Conservation (phyloP, 768 basidiomycete genomes). For the Albatrellus ellisii region DNA sequence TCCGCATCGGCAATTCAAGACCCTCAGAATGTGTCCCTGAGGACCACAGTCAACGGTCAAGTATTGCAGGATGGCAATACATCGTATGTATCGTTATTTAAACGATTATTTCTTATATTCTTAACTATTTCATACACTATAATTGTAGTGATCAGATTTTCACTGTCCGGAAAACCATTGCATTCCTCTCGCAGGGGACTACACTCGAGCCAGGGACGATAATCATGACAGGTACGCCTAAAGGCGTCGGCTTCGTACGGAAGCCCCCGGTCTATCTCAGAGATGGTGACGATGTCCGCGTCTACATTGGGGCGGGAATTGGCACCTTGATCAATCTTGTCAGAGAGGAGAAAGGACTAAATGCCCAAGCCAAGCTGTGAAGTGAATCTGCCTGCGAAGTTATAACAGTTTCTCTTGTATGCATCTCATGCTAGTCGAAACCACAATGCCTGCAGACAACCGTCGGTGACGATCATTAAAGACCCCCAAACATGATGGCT, state of each 20-base stretch:
- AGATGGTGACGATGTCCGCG: conserved; percentile 57
- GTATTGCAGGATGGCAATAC: conserved; percentile 67
- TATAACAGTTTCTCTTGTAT: conserved; percentile 17
- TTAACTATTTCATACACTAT: background rate
- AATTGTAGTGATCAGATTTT: conserved; percentile 67
- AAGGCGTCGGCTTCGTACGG: conserved; percentile 70
- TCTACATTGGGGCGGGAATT: conserved; percentile 60
- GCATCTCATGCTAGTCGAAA: background rate
- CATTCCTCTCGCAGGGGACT: conserved; percentile 75
- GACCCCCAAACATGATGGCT: conserved; percentile 68
- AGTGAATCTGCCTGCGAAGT: conserved; percentile 21
- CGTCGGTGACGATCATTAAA: conserved; percentile 19
- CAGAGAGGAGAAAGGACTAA: conserved; percentile 40
- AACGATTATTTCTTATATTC: background rate
- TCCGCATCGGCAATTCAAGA: conserved; percentile 48
- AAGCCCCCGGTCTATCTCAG: conserved; percentile 59
- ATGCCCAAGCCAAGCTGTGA: conserved; percentile 25
- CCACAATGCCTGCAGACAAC: background rate
- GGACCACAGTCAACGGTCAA: conserved; percentile 51
- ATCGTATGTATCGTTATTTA: conserved; percentile 33
- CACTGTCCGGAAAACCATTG: conserved; percentile 58
- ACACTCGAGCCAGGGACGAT: conserved; percentile 72
- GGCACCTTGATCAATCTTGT: conserved; percentile 74
- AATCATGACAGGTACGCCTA: conserved; percentile 75
- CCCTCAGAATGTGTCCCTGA: conserved; percentile 51